Evolutionary conservation across 2,329 filamentous ascomycete species (phyloP).

Genomic region (Xylariaceae sp.): DNA sequence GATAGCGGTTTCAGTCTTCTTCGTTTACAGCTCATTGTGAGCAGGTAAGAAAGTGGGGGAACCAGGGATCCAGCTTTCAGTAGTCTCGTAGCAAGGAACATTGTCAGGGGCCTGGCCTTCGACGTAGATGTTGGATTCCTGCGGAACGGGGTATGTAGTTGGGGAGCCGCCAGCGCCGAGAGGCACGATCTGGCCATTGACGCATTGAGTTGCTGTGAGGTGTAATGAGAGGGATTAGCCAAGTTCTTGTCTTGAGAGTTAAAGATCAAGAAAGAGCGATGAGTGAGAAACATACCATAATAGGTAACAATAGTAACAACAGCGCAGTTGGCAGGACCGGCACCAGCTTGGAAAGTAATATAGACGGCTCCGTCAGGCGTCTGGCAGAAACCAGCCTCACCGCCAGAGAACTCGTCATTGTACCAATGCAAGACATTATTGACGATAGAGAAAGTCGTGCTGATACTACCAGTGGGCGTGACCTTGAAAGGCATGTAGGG

Average conservation of each 20-base stretch:
- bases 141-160: slow-evolving; percentile 1
- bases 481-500: slow-evolving; percentile 16
- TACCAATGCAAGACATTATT: slow-evolving; percentile 25
- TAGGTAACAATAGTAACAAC: slow-evolving; percentile 16
- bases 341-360: slow-evolving; percentile 14
- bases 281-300: slow-evolving; percentile 5
- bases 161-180: slow-evolving; percentile 1
- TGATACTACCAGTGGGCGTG: slow-evolving; percentile 6
- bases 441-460: slow-evolving; percentile 17
- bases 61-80: slow-evolving; percentile 15
- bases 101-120: slow-evolving; percentile 13
- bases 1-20: neutral
- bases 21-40: slow-evolving; percentile 16
- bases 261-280: neutral
- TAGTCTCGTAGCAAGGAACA: slow-evolving; percentile 14
- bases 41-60: slow-evolving; percentile 19
- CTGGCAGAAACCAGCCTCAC: slow-evolving; percentile 27
- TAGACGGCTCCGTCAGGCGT: slow-evolving; percentile 20
- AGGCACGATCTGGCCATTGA: slow-evolving; percentile 11
- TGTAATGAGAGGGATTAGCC: too few species aligned
- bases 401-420: slow-evolving; percentile 22
- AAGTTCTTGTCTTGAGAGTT: neutral
- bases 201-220: slow-evolving; percentile 11
- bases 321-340: slow-evolving; percentile 18
- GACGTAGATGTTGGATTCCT: slow-evolving; percentile 8